phyloP scores from a whole-genome alignment of 108 stramenopile genomes.

The Skeletonema menzelii region DNA sequence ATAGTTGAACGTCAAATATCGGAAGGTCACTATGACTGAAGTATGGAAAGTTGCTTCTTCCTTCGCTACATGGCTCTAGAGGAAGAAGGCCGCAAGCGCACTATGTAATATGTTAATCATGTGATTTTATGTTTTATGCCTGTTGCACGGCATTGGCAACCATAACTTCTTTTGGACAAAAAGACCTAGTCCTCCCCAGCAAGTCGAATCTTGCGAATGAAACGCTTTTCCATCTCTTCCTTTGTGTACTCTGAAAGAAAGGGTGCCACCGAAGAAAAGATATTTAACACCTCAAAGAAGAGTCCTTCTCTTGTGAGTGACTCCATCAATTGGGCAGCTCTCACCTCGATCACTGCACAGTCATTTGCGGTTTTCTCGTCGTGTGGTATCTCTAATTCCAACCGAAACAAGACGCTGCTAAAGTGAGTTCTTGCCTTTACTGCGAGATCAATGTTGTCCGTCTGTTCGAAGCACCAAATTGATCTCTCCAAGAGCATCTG shows the following conservation, averaged over 20 bases:
- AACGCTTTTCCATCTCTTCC: slow-evolving; percentile 6
- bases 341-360: slow-evolving; percentile 9
- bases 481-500: slow-evolving; percentile 22
- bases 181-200: too few species aligned
- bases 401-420: slow-evolving; percentile 30
- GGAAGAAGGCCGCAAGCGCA: too few species aligned
- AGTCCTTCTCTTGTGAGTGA: slow-evolving; percentile 27
- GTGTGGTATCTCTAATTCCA: neutral
- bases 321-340: slow-evolving; percentile 24
- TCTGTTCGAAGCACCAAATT: slow-evolving; percentile 43
- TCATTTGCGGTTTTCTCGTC: neutral
- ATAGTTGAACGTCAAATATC: too few species aligned
- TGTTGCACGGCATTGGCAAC: neutral
- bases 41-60: too few species aligned
- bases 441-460: slow-evolving; percentile 13
- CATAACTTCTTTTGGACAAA: neutral
- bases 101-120: too few species aligned
- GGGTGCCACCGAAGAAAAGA: neutral
- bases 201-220: neutral
- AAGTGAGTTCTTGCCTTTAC: slow-evolving; percentile 42
- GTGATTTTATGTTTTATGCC: too few species aligned
- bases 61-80: too few species aligned
- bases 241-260: slow-evolving; percentile 8
- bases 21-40: too few species aligned
- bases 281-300: neutral